Evolutionary conservation across 2,329 filamentous ascomycete species (phyloP).

Genomic region (Alternaria alternata): DNA sequence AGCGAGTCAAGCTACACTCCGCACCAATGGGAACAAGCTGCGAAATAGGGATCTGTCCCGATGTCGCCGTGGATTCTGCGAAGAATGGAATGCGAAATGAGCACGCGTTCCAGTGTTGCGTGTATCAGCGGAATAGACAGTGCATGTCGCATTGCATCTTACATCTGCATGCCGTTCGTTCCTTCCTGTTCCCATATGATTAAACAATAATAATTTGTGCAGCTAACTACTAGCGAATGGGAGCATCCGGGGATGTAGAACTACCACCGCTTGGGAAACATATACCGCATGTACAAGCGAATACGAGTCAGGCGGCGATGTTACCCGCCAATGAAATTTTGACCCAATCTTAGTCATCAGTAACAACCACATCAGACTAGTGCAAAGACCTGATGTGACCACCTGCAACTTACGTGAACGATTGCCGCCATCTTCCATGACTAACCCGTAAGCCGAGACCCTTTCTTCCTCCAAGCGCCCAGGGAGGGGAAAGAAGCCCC

Average conservation of each 20-base stretch:
- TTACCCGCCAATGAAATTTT: neutral
- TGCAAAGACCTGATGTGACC: neutral
- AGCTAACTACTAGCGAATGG: neutral
- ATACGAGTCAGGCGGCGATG: conserved; percentile 1
- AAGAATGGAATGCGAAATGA: neutral
- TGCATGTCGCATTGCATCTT: neutral
- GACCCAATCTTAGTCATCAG: neutral
- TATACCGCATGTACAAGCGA: conserved; percentile 1
- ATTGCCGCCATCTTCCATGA: neutral
- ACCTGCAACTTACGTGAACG: neutral
- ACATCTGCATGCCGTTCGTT: neutral
- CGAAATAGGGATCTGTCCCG: neutral
- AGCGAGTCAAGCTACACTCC: neutral
- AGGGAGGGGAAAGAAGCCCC: conserved; percentile 4
- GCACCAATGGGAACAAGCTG: neutral
- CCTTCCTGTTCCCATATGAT: neutral
- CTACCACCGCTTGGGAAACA: conserved; percentile 1
- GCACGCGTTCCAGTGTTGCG: neutral
- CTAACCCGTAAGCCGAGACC: conserved; percentile 4
- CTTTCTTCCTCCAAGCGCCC: neutral
- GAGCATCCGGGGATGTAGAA: conserved; percentile 4
- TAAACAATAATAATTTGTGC: neutral
- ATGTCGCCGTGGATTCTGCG: neutral
- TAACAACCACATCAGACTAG: neutral
- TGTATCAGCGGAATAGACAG: neutral